Conservation (phyloP, 139 green algal genomes). For the Micromonas commoda region DNA sequence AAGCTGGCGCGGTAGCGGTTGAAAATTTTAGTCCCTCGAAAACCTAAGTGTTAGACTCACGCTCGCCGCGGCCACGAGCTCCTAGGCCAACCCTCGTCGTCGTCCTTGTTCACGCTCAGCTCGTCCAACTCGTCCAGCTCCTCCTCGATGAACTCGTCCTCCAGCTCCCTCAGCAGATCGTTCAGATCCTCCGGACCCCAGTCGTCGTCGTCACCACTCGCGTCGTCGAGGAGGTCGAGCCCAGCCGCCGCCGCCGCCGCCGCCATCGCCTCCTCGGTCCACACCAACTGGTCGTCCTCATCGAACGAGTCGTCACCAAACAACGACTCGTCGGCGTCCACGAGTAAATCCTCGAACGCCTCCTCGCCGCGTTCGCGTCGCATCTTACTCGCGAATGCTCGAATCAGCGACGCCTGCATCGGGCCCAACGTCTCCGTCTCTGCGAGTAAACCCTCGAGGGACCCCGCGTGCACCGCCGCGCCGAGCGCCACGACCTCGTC, state of each 20-base stretch:
- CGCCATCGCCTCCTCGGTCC: neutral
- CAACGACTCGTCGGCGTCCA: no score
- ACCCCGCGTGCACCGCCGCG: conserved; percentile 8
- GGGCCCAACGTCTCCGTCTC: conserved; percentile 17
- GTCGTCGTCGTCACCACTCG: conserved; percentile 10
- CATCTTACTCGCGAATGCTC: neutral
- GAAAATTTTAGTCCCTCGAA: no score
- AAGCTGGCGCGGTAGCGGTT: neutral
- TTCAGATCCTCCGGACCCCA: neutral
- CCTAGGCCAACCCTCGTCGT: no score
- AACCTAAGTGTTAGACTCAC: no score
- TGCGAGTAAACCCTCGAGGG: neutral
- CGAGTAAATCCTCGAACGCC: neutral
- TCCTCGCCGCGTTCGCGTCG: neutral
- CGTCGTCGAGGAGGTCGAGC: neutral
- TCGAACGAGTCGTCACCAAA: no score
- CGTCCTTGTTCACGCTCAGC: no score
- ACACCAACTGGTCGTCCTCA: no score
- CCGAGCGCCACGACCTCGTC: conserved; percentile 27
- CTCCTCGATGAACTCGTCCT: neutral
- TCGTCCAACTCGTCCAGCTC: neutral
- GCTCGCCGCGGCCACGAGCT: no score
- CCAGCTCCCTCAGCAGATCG: no score
- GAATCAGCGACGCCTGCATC: conserved; percentile 11
- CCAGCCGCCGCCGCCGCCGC: no score